Conservation (phyloP, 2,329 filamentous ascomycete genomes). For the Alternaria arbusti region DNA sequence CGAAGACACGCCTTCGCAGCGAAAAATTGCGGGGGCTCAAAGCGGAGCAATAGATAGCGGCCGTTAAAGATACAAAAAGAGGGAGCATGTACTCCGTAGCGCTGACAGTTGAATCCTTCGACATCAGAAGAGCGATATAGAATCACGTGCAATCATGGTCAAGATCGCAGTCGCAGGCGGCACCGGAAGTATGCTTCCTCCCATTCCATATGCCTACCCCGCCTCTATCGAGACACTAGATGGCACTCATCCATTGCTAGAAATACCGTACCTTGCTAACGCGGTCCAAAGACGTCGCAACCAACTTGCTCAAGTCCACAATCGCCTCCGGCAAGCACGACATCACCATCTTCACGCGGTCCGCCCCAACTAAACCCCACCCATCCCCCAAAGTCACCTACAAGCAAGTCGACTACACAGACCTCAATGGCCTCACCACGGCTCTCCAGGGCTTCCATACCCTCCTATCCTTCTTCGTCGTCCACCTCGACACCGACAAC, state of each 20-base stretch:
- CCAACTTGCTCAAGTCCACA: conserved; percentile 60
- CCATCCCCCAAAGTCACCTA: conserved; percentile 46
- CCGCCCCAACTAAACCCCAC: conserved; percentile 19
- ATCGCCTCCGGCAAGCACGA: conserved; percentile 59
- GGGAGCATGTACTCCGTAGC: background rate
- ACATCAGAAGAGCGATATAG: background rate
- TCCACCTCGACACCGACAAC: conserved; percentile 32
- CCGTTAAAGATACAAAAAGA: background rate
- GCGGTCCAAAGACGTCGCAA: conserved; percentile 55
- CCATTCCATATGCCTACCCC: background rate
- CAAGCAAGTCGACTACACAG: conserved; percentile 54
- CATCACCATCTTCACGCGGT: conserved; percentile 59
- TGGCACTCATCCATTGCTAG: background rate
- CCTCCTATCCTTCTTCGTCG: conserved; percentile 52
- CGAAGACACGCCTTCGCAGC: background rate
- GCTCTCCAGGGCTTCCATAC: conserved; percentile 58
- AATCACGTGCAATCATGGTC: conserved; percentile 30
- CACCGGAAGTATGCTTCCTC: conserved; percentile 40
- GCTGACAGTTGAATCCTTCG: background rate
- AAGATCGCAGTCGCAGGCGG: conserved; percentile 46
- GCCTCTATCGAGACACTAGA: background rate
- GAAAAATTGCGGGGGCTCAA: background rate
- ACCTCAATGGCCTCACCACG: conserved; percentile 47
- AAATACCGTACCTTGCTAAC: background rate
- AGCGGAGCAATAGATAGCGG: background rate